Conservation (phyloP, 179 eudicot species). For the Vitellaria paradoxa region DNA sequence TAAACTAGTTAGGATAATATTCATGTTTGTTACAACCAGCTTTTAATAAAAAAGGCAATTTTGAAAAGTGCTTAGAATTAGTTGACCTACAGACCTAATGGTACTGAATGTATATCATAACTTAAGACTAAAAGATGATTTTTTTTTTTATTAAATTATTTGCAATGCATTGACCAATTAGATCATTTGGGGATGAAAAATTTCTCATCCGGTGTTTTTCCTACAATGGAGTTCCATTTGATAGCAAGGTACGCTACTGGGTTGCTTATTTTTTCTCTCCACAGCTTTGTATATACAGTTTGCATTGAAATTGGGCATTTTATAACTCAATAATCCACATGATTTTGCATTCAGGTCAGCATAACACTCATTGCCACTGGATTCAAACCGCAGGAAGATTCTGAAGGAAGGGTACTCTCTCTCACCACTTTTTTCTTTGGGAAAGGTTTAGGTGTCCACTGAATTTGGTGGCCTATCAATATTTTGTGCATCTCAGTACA, state of each 20-base stretch:
- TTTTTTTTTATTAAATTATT: not conserved
- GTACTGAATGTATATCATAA: not conserved
- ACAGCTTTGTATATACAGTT: not conserved
- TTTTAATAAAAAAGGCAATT: not conserved
- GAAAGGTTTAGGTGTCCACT: not conserved
- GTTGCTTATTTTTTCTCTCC: not conserved
- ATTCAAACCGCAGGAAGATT: constrained; percentile 19
- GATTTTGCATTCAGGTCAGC: constrained; percentile 16
- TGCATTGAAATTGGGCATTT: not conserved
- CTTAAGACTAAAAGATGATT: not conserved
- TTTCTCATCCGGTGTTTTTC: not conserved
- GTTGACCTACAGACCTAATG: not conserved
- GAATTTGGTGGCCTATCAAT: not conserved
- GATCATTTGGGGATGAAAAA: not conserved
- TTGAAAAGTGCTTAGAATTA: not conserved
- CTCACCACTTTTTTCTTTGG: constrained; percentile 4
- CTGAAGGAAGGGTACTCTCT: constrained; percentile 11
- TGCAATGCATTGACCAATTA: not conserved
- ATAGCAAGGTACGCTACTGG: not conserved
- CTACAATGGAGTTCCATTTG: not conserved
- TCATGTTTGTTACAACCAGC: not conserved
- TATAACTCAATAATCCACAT: not conserved
- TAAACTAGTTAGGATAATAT: not conserved
- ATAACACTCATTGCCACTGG: constrained; percentile 24
- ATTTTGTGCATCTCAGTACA: not conserved